These are phyloP conservation scores for Diophrys sp. DNA, from an alignment of 73 alveolate genomes.

Conservation along the genomic window DNA sequence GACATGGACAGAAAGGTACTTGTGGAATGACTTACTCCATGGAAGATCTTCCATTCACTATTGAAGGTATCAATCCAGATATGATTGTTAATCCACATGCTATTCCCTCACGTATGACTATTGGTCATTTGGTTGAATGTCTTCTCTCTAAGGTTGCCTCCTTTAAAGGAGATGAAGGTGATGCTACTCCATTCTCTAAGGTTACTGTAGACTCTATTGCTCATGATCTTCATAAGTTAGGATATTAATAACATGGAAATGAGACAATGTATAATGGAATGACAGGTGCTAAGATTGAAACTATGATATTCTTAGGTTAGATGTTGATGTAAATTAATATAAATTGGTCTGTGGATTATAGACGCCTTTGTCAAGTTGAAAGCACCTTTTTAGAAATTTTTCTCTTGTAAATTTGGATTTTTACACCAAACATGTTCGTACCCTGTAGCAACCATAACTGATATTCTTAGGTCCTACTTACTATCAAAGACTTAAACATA, in stretches of 20 bases:
- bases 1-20: constrained; percentile 99
- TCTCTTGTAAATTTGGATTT: too few species aligned
- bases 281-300: constrained; percentile 94
- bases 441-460: too few species aligned
- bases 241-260: constrained; percentile 94
- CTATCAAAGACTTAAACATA: constrained; percentile 98
- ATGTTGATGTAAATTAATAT: too few species aligned
- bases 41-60: constrained; percentile 98
- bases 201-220: constrained; percentile 96
- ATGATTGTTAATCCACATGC: constrained; percentile 99
- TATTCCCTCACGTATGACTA: constrained; percentile 99
- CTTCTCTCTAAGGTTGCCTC: constrained; percentile 92
- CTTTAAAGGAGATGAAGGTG: constrained; percentile 89
- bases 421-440: too few species aligned
- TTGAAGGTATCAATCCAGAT: constrained; percentile 95
- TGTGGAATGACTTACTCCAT: constrained; percentile 98
- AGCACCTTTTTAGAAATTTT: too few species aligned
- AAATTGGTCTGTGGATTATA: too few species aligned
- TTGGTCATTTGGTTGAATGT: constrained; percentile 99
- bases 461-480: constrained; percentile 99
- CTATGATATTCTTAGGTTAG: constrained; percentile 93
- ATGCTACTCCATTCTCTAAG: constrained; percentile 98
- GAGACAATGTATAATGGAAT: constrained; percentile 97
- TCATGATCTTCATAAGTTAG: constrained; percentile 82
- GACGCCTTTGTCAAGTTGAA: too few species aligned